These are phyloP conservation scores for Apiotrichum porosum DNA, from an alignment of 1,284 basidiomycete genomes.

Conservation along the genomic window DNA sequence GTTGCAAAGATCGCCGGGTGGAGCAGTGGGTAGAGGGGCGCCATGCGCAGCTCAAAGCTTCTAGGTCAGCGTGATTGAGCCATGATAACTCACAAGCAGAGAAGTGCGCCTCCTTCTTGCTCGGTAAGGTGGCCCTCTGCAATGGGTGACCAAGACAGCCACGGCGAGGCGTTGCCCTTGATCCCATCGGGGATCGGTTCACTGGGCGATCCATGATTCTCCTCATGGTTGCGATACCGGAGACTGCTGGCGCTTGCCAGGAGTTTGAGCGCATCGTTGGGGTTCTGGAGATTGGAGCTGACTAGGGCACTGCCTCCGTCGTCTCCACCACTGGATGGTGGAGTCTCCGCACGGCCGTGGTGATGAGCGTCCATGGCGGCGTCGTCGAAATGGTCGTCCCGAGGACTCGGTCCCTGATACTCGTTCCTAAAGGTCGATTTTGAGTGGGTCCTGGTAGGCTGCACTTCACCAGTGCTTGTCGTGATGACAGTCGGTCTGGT, in stretches of 20 bases:
- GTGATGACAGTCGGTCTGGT: too few relatives aligned
- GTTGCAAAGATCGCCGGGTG: slow-evolving; percentile 7
- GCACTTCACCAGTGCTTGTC: too few relatives aligned
- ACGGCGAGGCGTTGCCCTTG: not conserved
- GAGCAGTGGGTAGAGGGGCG: slow-evolving; percentile 11
- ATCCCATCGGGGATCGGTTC: not conserved
- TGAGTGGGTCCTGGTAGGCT: too few relatives aligned
- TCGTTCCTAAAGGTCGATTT: too few relatives aligned
- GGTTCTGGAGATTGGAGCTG: slow-evolving; percentile 11
- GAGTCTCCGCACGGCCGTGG: too few relatives aligned
- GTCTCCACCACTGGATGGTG: not conserved
- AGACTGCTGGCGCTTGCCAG: slow-evolving; percentile 9
- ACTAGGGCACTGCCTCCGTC: slow-evolving; percentile 5
- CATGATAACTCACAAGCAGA: slow-evolving; percentile 2
- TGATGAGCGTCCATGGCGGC: too few relatives aligned
- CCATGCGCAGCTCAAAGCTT: slow-evolving; percentile 14
- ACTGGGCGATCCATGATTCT: not conserved
- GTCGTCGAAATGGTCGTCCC: not conserved
- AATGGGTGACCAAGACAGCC: slow-evolving; percentile 8
- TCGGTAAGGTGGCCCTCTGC: slow-evolving; percentile 3
- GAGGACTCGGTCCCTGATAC: too few relatives aligned
- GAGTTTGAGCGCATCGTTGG: slow-evolving; percentile 10
- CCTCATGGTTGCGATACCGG: not conserved
- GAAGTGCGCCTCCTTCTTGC: slow-evolving; percentile 3
- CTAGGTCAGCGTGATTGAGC: not conserved